Conservation (phyloP, 371 early-diverging fungal genomes). For the Rhizopus delemar region DNA sequence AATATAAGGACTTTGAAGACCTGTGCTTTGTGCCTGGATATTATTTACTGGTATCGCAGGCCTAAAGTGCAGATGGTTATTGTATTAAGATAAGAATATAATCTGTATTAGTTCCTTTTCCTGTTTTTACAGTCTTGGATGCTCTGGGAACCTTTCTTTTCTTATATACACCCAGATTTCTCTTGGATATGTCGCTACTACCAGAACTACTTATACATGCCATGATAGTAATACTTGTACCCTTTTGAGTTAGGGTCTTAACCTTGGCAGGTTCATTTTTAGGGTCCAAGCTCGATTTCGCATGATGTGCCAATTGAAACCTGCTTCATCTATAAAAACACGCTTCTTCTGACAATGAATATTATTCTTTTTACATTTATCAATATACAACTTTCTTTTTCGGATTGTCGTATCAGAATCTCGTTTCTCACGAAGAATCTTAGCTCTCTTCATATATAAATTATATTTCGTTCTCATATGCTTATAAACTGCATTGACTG, state of each 20-base stretch:
- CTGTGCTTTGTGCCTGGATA: no score
- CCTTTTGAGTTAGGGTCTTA: conserved; percentile 6
- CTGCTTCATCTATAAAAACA: conserved; percentile 20
- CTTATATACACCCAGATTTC: conserved; percentile 7
- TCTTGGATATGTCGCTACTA: conserved; percentile 10
- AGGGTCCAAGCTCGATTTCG: conserved; percentile 4
- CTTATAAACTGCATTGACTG: conserved; percentile 17
- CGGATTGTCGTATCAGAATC: conserved; percentile 14
- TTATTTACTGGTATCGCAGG: no score
- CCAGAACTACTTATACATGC: conserved; percentile 6
- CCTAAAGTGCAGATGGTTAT: no score
- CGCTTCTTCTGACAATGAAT: conserved; percentile 12
- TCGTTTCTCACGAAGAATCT: conserved; percentile 13
- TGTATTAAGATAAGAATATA: conserved; percentile 9
- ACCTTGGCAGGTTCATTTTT: conserved; percentile 14
- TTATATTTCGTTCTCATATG: conserved; percentile 16
- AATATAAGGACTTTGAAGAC: no score
- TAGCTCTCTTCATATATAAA: conserved; percentile 14
- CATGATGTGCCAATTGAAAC: conserved; percentile 10
- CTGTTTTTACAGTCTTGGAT: conserved; percentile 16
- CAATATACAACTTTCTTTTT: conserved; percentile 19
- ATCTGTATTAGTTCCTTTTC: conserved; percentile 20
- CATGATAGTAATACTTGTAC: conserved; percentile 13
- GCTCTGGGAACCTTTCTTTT: conserved; percentile 10
- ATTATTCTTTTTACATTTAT: conserved; percentile 19